Base-by-base conservation (phyloP, 164 flowering plant genomes). In the Liquidambar formosana region DNA sequence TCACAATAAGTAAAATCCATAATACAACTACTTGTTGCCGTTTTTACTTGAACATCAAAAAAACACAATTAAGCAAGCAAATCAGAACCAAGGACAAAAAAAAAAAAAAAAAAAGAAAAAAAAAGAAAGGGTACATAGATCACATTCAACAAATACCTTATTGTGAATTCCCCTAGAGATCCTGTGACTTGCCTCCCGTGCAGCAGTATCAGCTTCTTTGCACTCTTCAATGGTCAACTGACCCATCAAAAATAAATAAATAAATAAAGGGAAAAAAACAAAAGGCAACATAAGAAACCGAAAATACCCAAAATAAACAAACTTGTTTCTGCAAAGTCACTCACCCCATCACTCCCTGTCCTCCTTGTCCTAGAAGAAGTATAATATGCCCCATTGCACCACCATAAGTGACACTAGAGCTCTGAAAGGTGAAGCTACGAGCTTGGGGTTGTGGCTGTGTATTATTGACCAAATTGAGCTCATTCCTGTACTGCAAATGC, bases 381-480 rank as follows among this genome's bases (percentile, higher is more conserved):
- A 66, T 91, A 86, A 72, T 91, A 93, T 21, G 96, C 82, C 47
- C 99, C 99, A 85, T 88, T 81, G 0, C 64, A 78, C 99, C 98
- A 64, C 98, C 96, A 85, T 90, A 93, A 43, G 88, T 79, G 23
- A 95, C 91, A 59, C 80, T 61, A 23, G 96, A 90, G 76, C 97
- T 95, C 73, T 88, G 97, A 68, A 82, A 88, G 53, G 75, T 68
- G 70, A 73, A 79, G 51, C 77, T 64, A 26, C 27, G 78, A 49
- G 76, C 0, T 75, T 73, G 81, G 5, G 83, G 81, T 26, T 77
- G 84, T 3, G 52, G 19, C 63, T 53, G 73, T 23, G 12, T 12
- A 4, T 33, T 28, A 61, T 27, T 69, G 4, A 45, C 41, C 67
- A 70, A 53, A 51, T 53, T 76, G 14, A 38, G 18, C 10, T 56